Conservation (phyloP, 306 rosid genomes). For the Quercus engelmannii region DNA sequence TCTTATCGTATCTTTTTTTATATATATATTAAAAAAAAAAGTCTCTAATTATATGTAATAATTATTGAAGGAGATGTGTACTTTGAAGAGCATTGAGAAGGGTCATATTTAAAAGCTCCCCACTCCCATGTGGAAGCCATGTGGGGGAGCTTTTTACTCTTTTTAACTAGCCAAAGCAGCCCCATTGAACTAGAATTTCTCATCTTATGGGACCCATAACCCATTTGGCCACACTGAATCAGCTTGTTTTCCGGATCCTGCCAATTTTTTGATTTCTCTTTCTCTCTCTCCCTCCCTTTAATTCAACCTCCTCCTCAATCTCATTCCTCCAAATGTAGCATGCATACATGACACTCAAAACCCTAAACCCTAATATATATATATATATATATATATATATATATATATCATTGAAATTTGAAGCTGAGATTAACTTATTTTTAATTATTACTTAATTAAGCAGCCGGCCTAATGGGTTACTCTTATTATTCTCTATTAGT, state of each 20-base stretch:
- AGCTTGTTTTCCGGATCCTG: slow-evolving; percentile 79
- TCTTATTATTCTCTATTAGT: background rate
- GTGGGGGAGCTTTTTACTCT: slow-evolving; percentile 46
- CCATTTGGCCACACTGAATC: slow-evolving; percentile 18
- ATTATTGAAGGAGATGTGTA: slow-evolving; percentile 12
- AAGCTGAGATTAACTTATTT: background rate
- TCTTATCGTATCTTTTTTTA: too few species aligned
- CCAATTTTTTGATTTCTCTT: slow-evolving; percentile 29
- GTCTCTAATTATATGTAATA: background rate
- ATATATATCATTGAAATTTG: background rate
- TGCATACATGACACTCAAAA: background rate
- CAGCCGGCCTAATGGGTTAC: background rate
- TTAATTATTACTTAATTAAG: background rate
- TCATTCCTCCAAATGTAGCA: background rate
- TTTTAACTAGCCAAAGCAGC: slow-evolving; percentile 35
- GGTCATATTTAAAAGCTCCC: slow-evolving; percentile 41
- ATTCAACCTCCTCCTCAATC: background rate
- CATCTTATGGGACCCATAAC: slow-evolving; percentile 50
- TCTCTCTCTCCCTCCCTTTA: slow-evolving; percentile 4
- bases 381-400: background rate
- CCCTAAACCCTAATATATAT: background rate
- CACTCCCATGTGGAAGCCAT: slow-evolving; percentile 70
- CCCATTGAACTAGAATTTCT: slow-evolving; percentile 51
- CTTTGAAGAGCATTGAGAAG: slow-evolving; percentile 8
- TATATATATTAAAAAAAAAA: too few species aligned